These are phyloP conservation scores for Wallemia hederae DNA, from an alignment of 1,284 basidiomycete genomes.

Conservation along the genomic window DNA sequence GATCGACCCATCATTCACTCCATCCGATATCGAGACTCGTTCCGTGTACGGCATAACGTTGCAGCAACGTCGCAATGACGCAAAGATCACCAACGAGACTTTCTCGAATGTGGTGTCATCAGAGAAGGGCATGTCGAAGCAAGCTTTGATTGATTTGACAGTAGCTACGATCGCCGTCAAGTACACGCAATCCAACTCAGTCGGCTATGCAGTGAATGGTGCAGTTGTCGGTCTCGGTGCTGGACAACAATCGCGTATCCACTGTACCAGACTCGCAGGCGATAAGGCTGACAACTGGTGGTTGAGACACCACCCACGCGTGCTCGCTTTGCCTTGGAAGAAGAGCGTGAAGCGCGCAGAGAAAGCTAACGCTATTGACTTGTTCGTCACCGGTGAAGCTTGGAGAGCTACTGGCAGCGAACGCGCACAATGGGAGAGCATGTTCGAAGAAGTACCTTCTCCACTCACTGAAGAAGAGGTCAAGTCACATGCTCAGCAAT, in stretches of 20 bases:
- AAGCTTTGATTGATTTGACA: slow-evolving; percentile 56
- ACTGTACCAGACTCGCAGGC: slow-evolving; percentile 92
- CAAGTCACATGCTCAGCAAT: slow-evolving; percentile 33
- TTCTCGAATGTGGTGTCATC: slow-evolving; percentile 70
- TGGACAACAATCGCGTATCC: slow-evolving; percentile 93
- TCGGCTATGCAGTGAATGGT: slow-evolving; percentile 80
- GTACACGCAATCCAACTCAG: slow-evolving; percentile 97
- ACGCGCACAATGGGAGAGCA: slow-evolving; percentile 62
- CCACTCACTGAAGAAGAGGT: slow-evolving; percentile 43
- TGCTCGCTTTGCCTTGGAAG: slow-evolving; percentile 75
- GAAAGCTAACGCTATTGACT: slow-evolving; percentile 91
- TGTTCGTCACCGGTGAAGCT: slow-evolving; percentile 71
- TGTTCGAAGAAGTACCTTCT: slow-evolving; percentile 48
- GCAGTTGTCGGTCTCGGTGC: slow-evolving; percentile 87
- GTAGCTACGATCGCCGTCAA: slow-evolving; percentile 90
- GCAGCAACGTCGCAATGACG: slow-evolving; percentile 74
- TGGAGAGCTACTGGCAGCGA: slow-evolving; percentile 50
- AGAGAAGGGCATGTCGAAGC: slow-evolving; percentile 47
- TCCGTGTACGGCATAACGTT: slow-evolving; percentile 83
- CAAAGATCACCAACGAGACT: slow-evolving; percentile 49
- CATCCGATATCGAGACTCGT: slow-evolving; percentile 54
- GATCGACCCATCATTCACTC: slow-evolving; percentile 59
- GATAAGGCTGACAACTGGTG: slow-evolving; percentile 99
- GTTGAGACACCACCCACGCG: slow-evolving; percentile 84
- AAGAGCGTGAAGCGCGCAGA: slow-evolving; percentile 92